A percentile compares a stretch with the other conserved stretches of the same genome.
Conservation (phyloP, 257 asterid genomes). For the Eustoma russellianum region DNA sequence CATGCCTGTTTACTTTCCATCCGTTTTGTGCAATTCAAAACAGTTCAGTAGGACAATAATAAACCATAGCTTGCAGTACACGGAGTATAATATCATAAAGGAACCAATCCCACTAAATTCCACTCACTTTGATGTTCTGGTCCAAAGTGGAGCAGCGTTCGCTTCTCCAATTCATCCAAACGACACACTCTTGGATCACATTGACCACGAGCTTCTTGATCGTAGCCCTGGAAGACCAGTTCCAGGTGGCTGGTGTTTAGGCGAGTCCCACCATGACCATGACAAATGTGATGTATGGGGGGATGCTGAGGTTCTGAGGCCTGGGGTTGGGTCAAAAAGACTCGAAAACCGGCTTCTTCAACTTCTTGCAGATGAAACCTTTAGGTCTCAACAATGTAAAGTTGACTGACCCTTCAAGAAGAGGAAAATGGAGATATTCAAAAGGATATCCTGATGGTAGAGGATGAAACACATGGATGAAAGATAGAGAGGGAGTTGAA, state of each 20-base stretch:
- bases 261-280: constrained; percentile 12
- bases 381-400: constrained; percentile 32
- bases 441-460: background rate
- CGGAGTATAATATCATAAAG: constrained; percentile 34
- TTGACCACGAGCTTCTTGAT: constrained; percentile 46
- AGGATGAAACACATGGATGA: background rate
- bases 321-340: constrained; percentile 60
- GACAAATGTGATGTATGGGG: constrained; percentile 65
- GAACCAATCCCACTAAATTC: constrained; percentile 38
- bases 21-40: constrained; percentile 73
- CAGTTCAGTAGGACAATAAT: constrained; percentile 55
- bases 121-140: constrained; percentile 38
- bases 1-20: constrained; percentile 63
- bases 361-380: constrained; percentile 29
- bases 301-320: constrained; percentile 70
- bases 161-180: constrained; percentile 47
- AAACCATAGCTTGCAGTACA: constrained; percentile 54
- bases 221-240: constrained; percentile 40
- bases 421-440: background rate
- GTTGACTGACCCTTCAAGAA: constrained; percentile 12
- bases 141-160: constrained; percentile 70
- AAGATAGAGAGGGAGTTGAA: constrained; percentile 2
- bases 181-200: constrained; percentile 56
- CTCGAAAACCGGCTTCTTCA: constrained; percentile 47
- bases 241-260: constrained; percentile 91